Base-by-base conservation (phyloP, 108 stramenopile species). In the Cyclotella cryptica region DNA sequence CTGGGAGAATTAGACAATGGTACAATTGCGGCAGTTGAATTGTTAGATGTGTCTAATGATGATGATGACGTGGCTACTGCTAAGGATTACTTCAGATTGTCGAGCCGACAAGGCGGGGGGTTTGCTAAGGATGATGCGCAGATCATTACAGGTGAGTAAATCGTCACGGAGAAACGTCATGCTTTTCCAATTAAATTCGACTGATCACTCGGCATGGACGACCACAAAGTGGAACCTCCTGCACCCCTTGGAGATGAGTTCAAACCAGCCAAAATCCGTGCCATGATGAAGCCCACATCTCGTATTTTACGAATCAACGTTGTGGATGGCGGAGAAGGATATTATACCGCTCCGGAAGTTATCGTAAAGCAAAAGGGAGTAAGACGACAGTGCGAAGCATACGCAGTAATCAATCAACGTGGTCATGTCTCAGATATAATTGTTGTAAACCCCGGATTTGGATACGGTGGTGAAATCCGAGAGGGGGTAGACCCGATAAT, bases 1-100 rank as follows among this genome's bases (percentile, higher is more conserved):
- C 71, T 96, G 46, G 93, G 92, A 8, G 95, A 96, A 81, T 78
- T 88, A 13, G 95, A 96, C 73, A 90, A 96, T 78, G 92, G 89
- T n/a, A 87, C 90, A 24, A 75, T 96, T 26, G 72, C 84, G 10
- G 62, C 75, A 22, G 69, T 95, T 43, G 82, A 85, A 41, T 26
- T 92, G 2, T 60, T 75, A 30, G 80, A 82, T 47, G 2, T 83
- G 35, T 35, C 29, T 71, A 47, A 22, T 49, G 70, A 67, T 42
- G 71, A 78, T 43, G 87, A 88, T 69, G 59, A 69, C 26, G 79
- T 77, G 14, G 24, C 29, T 44, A 62, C 27, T 3, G 65, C 63
- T 2, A 64, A 46, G 54, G 81, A 76, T 43, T 66, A 52, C 46
- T 76, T 76, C 49, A 75, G 91, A 46, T 86, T 86, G 17, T 91